phyloP scores from a whole-genome alignment of 2,329 filamentous ascomycete genomes.

The Zopfia rhizophila region DNA sequence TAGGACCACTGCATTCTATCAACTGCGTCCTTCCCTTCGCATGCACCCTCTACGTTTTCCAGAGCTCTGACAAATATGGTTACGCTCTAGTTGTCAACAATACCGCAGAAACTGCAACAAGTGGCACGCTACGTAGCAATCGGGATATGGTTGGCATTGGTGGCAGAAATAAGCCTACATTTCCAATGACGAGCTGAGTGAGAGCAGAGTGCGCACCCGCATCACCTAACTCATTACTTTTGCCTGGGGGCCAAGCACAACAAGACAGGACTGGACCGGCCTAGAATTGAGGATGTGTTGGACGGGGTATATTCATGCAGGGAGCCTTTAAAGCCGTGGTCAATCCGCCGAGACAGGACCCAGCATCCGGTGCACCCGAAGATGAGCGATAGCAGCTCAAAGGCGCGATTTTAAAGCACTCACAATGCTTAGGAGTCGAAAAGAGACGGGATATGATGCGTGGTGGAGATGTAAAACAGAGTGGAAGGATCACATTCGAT shows the following conservation, averaged over 20 bases:
- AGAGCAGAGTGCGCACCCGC: conserved; percentile 22
- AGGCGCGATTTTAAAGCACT: too few relatives aligned
- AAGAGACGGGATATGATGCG: too few relatives aligned
- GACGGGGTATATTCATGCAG: conserved; percentile 26
- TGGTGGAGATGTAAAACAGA: too few relatives aligned
- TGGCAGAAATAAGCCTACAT: conserved; percentile 24
- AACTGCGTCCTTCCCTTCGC: conserved; percentile 19
- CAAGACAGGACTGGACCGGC: conserved; percentile 25
- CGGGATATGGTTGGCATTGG: conserved; percentile 19
- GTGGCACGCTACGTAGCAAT: conserved; percentile 25
- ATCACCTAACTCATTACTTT: conserved; percentile 23
- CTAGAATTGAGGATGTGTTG: conserved; percentile 27
- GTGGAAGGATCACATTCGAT: too few relatives aligned
- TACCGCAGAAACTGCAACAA: conserved; percentile 23
- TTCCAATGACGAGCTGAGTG: conserved; percentile 21
- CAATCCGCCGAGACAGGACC: conserved; percentile 25
- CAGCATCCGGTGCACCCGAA: too few relatives aligned
- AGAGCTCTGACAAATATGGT: conserved; percentile 22
- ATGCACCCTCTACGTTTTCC: conserved; percentile 22
- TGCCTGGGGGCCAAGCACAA: conserved; percentile 21
- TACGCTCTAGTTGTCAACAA: conserved; percentile 20
- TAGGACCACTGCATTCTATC: too few relatives aligned
- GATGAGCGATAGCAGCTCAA: too few relatives aligned
- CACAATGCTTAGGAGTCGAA: too few relatives aligned
- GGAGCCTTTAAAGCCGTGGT: conserved; percentile 23